Base-by-base conservation (phyloP, 257 asterid genomes). In the Craterostigma plantagineum region DNA sequence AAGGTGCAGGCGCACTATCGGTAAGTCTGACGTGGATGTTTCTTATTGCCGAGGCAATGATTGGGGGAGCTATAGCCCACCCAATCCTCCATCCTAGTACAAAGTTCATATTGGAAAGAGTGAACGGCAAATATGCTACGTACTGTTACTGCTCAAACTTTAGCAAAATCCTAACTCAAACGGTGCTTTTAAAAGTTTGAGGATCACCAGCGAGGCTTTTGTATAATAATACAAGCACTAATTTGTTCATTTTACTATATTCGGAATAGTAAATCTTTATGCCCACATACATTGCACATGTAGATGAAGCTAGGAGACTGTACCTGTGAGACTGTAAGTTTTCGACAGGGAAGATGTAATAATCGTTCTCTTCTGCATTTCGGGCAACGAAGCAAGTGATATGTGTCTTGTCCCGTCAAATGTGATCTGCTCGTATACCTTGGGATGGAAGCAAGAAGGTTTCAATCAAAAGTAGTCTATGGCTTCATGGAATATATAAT, bases 41-140 rank as follows among this genome's bases (percentile, higher is more conserved):
- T 62, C 78, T 55, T 50, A 86, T 59, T 14, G 92, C 92, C 33
- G 87, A 75, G 53, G 94, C 87, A 38, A 81, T 60, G 67, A 59
- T 62, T 54, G 91, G 18, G 0, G 94, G 81, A 34, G 79, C 86
- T 50, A 75, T 63, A 11, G 92, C 94, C 94, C 94, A 86, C 47
- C 96, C 96, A 60, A 86, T 56, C 69, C 96, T 76, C 96, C 96
- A 86, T 43, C 96, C 96, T 86, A 2, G 30, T 23, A n/a, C n/a
- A 23, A 23, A 23, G 30, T 2, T 23, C 6, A 23, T 23, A 23
- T 23, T 23, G 30, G 4, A 23, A 23, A 23, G 6, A 23, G 6
- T 2, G 6, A 23, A 23, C n/a, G n/a, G n/a, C n/a, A n/a, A n/a
- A n/a, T n/a, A n/a, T n/a, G n/a, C n/a, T n/a, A n/a, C n/a, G n/a